Evolutionary conservation across 75 land plant genomes (phyloP).

Genomic region (Isoetes taiwanensis): DNA sequence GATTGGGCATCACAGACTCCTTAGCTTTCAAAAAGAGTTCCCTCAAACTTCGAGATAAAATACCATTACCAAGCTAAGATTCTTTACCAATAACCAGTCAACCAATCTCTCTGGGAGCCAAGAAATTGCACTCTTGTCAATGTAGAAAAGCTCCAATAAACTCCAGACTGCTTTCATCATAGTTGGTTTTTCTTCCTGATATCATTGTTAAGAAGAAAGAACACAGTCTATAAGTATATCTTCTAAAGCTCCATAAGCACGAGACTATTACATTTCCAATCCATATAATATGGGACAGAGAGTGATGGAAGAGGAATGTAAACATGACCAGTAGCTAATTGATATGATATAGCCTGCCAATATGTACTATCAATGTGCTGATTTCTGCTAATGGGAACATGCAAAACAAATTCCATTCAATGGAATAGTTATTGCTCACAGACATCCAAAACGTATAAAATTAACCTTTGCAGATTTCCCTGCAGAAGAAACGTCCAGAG

Average conservation of each 20-base stretch:
- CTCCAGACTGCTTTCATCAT: slow-evolving; percentile 76
- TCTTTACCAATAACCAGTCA: slow-evolving; percentile 80
- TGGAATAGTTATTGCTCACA: too few relatives aligned
- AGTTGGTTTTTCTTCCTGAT: slow-evolving; percentile 27
- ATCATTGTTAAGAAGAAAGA: not conserved
- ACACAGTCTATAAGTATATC: not conserved
- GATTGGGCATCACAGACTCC: not conserved
- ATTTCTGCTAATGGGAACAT: too few relatives aligned
- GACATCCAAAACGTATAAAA: too few relatives aligned
- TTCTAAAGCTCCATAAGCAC: too few relatives aligned
- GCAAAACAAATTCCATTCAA: too few relatives aligned
- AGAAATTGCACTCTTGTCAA: slow-evolving; percentile 52
- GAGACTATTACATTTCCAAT: too few relatives aligned
- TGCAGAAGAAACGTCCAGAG: slow-evolving; percentile 12
- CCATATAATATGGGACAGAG: too few relatives aligned
- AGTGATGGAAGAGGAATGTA: not conserved
- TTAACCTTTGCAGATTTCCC: too few relatives aligned
- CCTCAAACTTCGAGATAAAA: too few relatives aligned
- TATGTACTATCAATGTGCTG: too few relatives aligned
- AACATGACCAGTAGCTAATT: too few relatives aligned
- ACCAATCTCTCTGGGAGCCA: slow-evolving; percentile 82
- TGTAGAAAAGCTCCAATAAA: slow-evolving; percentile 75
- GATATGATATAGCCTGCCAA: too few relatives aligned
- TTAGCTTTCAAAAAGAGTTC: slow-evolving; percentile 1
- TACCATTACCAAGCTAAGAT: slow-evolving; percentile 11